phyloP scores from a whole-genome alignment of 805 yeast genomes.

The Priceomyces fermenticarens region DNA sequence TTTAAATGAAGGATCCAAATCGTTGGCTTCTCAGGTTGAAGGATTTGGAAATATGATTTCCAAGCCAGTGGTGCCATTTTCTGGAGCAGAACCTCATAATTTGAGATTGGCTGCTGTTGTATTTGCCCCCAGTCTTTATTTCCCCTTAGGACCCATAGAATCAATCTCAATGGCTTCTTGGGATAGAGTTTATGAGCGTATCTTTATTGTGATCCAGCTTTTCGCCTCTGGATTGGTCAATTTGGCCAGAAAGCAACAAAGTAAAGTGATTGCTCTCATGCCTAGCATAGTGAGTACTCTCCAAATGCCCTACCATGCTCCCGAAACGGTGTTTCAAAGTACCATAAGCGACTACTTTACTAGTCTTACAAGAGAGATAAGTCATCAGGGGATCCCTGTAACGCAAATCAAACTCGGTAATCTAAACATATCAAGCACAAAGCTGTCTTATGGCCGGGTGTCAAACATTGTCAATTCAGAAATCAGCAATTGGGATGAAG shows the following conservation, averaged over 20 bases:
- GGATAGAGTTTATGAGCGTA: conserved; percentile 46
- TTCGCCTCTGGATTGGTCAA: conserved; percentile 55
- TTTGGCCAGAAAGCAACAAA: conserved; percentile 47
- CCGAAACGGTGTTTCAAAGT: conserved; percentile 55
- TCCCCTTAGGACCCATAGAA: conserved; percentile 68
- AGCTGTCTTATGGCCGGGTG: conserved; percentile 17
- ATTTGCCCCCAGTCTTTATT: conserved; percentile 65
- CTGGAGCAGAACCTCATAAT: conserved; percentile 53
- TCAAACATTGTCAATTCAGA: conserved; percentile 33
- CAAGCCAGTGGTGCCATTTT: conserved; percentile 56
- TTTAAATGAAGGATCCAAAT: conserved; percentile 41
- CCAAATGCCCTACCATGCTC: conserved; percentile 59
- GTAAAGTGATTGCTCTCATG: conserved; percentile 50
- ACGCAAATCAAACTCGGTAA: conserved; percentile 43
- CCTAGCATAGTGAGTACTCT: conserved; percentile 57
- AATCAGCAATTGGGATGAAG: conserved; percentile 36
- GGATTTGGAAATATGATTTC: conserved; percentile 49
- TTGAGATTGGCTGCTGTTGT: conserved; percentile 63
- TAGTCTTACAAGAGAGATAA: conserved; percentile 32
- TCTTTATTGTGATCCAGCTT: conserved; percentile 48
- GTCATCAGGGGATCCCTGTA: conserved; percentile 31
- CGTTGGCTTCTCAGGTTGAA: conserved; percentile 46
- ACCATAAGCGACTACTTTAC: conserved; percentile 38
- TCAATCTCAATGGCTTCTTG: conserved; percentile 50
- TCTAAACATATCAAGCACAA: conserved; percentile 25